A percentile compares a stretch with the other conserved stretches of the same genome.
Conservation (phyloP, 148 eudicot genomes). For the Fagopyrum tataricum region DNA sequence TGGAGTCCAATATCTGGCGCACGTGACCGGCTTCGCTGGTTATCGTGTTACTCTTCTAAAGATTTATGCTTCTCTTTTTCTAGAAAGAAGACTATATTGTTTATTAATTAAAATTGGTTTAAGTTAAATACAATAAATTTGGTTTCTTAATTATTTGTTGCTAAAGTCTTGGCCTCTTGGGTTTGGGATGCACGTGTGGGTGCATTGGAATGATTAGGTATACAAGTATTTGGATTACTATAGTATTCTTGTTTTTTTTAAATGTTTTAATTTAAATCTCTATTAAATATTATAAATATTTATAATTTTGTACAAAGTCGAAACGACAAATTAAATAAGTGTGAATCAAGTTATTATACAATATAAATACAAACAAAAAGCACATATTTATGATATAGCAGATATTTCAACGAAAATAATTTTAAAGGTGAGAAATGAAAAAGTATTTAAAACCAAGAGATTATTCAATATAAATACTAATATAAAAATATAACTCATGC, state of each 20-base stretch:
- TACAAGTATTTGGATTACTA: neutral
- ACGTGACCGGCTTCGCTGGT: slow-evolving; percentile 16
- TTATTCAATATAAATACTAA: too few species aligned
- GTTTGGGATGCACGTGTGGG: slow-evolving; percentile 18
- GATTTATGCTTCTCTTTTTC: neutral
- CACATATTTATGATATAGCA: too few species aligned
- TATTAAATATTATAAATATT: too few species aligned
- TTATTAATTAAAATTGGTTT: neutral
- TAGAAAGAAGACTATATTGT: neutral
- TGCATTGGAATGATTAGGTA: neutral
- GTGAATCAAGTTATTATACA: too few species aligned
- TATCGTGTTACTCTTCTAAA: neutral
- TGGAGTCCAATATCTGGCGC: slow-evolving; percentile 12
- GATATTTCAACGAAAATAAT: too few species aligned
- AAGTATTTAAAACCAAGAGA: too few species aligned
- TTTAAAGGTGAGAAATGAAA: too few species aligned
- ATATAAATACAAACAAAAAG: too few species aligned
- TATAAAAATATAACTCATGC: too few species aligned
- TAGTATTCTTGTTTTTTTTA: neutral
- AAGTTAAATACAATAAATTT: neutral
- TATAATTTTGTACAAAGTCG: too few species aligned
- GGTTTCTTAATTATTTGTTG: neutral
- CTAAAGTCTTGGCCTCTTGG: neutral
- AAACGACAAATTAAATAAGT: too few species aligned
- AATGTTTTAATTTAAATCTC: too few species aligned